phyloP scores from a whole-genome alignment of 2,329 filamentous ascomycete species.

The Sporothrix globosa region DNA sequence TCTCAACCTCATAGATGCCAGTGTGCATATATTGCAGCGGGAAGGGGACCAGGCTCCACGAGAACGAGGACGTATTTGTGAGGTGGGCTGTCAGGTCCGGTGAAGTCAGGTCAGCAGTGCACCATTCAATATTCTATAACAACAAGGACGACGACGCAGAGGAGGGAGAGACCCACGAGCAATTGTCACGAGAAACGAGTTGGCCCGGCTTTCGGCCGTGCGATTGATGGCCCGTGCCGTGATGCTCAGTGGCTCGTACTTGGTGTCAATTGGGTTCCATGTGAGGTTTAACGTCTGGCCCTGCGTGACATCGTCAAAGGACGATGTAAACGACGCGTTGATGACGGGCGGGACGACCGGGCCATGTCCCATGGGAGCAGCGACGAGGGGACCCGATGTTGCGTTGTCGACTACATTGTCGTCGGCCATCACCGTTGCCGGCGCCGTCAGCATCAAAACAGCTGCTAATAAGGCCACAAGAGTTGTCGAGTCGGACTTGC shows the following conservation, averaged over 20 bases:
- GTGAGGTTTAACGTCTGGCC: constrained; percentile 35
- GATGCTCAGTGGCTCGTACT: constrained; percentile 38
- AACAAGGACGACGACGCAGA: too few relatives aligned
- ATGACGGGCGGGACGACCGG: constrained; percentile 1
- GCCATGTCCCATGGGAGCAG: not conserved
- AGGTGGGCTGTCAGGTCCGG: constrained; percentile 27
- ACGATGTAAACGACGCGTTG: constrained; percentile 38
- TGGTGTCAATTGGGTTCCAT: constrained; percentile 37
- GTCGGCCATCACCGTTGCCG: not conserved
- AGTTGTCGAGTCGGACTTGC: too few relatives aligned
- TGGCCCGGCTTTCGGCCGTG: constrained; percentile 32
- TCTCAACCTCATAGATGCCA: constrained; percentile 41
- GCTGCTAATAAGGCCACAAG: not conserved
- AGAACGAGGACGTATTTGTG: constrained; percentile 36
- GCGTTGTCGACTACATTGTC: not conserved
- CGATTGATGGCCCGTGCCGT: constrained; percentile 39
- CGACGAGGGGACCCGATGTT: not conserved
- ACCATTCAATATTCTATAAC: too few relatives aligned
- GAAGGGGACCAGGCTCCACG: constrained; percentile 38
- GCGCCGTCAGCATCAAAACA: not conserved
- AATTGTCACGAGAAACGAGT: constrained; percentile 36
- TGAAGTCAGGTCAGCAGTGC: too few relatives aligned
- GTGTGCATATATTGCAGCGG: constrained; percentile 38
- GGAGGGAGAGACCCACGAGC: constrained; percentile 35
- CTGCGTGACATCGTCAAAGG: constrained; percentile 37